Evolutionary conservation across 805 yeast genomes (phyloP), one percentile per base, ranked within the genome.

Genomic region (Schwanniomyces pseudopolymorphus): DNA sequence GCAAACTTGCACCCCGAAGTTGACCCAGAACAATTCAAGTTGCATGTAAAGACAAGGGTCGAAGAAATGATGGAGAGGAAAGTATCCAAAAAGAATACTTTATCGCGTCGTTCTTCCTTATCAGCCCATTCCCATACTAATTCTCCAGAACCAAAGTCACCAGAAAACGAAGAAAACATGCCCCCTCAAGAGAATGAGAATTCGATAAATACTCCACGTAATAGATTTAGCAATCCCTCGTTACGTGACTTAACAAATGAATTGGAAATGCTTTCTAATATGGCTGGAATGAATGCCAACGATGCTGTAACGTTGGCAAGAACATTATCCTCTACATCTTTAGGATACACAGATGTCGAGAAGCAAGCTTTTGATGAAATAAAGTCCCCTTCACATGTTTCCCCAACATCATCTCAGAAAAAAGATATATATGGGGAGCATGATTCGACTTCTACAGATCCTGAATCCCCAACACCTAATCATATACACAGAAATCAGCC

Each of bases 1-100:
- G 99, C 98, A 1, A 83, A 81, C 51, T 75, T 89, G 33, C 99
- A 94, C 63, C 98, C 98, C 1, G 92, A 87, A 57, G 79, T 92
- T n/a, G 91, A 95, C 21, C 98, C 98, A 2, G 95, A 88, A 57
- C 89, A 87, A 56, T 86, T 83, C 67, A 72, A 83, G 52, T 78
- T 77, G 53, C 86, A 85, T 59, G 83, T 87, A 39, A 84, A 84
- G 47, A 63, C 69, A 22, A 75, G 80, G n/a, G 81, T 79, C 3
- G 77, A 75, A 49, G 82, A 78, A 50, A 62, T 79, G 27, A 65
- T 78, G 50, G 74, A 75, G 44, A 69, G 75, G 40, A 60, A 64
- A 55, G 39, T 57, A 40, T 55, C 60, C 16, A 54, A 67, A 26
- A 54, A 55, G 33, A 61, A 60, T 20, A 55, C 67, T 1, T 46